These are phyloP conservation scores for Aureobasidium lini DNA, from an alignment of 2,329 filamentous ascomycete genomes.

Conservation along the genomic window DNA sequence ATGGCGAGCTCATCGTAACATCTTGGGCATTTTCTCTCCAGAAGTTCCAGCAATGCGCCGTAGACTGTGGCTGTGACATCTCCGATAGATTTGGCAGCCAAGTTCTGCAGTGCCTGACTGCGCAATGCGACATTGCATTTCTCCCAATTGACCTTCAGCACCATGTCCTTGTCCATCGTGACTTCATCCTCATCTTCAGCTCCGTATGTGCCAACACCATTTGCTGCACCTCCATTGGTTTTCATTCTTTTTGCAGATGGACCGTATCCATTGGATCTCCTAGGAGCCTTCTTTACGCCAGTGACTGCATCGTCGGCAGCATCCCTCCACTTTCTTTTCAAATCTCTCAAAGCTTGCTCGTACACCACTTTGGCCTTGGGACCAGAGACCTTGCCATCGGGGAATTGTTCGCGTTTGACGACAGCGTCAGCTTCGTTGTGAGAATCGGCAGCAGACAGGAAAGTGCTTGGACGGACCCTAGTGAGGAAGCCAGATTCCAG, in stretches of 20 bases:
- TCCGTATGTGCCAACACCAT: slow-evolving; percentile 21
- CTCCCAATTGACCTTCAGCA: slow-evolving; percentile 75
- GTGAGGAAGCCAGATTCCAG: slow-evolving; percentile 62
- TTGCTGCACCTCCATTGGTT: slow-evolving; percentile 25
- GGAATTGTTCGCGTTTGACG: slow-evolving; percentile 48
- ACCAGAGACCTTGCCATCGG: slow-evolving; percentile 48
- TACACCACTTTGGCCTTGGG: slow-evolving; percentile 60
- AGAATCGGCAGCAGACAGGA: slow-evolving; percentile 50
- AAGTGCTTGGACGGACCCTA: slow-evolving; percentile 46
- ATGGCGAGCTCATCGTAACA: slow-evolving; percentile 53
- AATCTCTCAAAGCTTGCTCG: slow-evolving; percentile 47
- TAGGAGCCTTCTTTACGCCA: slow-evolving; percentile 16
- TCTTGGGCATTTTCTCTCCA: slow-evolving; percentile 61
- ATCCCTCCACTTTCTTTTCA: slow-evolving; percentile 47
- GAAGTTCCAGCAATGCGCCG: slow-evolving; percentile 58
- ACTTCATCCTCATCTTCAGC: slow-evolving; percentile 21
- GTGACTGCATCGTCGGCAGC: slow-evolving; percentile 29
- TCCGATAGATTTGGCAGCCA: slow-evolving; percentile 64
- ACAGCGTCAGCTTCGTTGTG: slow-evolving; percentile 55
- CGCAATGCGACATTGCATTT: slow-evolving; percentile 78
- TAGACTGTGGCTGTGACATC: slow-evolving; percentile 72
- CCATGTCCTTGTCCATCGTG: slow-evolving; percentile 47
- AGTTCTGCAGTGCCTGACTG: slow-evolving; percentile 66
- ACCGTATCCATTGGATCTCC: slow-evolving; percentile 18
- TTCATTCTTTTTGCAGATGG: slow-evolving; percentile 26